Percentiles rank a stretch among this genome's conserved stretches.
Conservation (phyloP, 257 asterid species). For the Fraxinus quadrangulata region DNA sequence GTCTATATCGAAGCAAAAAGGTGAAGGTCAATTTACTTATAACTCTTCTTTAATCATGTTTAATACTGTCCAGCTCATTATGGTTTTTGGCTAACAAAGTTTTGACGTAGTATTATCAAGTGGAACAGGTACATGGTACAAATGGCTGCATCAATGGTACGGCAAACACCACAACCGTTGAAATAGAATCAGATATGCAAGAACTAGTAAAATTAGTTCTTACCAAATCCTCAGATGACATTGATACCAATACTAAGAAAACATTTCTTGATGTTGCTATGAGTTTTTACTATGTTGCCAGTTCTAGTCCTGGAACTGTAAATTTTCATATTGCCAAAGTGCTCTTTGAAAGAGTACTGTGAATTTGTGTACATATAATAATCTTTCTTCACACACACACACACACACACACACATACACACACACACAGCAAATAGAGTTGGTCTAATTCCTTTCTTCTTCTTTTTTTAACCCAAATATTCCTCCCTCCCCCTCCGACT, state of each 20-base stretch:
- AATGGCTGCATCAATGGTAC: constrained; percentile 19
- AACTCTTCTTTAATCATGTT: neutral
- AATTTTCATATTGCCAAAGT: constrained; percentile 66
- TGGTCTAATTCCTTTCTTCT: neutral
- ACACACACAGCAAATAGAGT: neutral
- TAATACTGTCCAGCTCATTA: neutral
- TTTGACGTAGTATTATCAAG: neutral
- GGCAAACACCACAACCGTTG: constrained; percentile 27
- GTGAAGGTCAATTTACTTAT: constrained; percentile 25
- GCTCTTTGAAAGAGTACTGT: constrained; percentile 61
- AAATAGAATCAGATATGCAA: constrained; percentile 64
- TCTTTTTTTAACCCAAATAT: no score
- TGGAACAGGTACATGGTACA: constrained; percentile 29
- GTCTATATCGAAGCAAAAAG: constrained; percentile 42
- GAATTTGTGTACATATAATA: constrained; percentile 7
- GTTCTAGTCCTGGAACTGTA: constrained; percentile 51
- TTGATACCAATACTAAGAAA: constrained; percentile 47
- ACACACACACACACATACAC: no score
- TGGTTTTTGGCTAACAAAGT: neutral
- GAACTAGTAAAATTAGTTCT: constrained; percentile 53
- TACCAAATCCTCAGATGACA: constrained; percentile 33
- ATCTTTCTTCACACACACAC: neutral
- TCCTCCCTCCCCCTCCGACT: neutral
- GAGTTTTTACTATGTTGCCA: constrained; percentile 62
- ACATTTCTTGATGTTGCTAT: constrained; percentile 59